Evolutionary conservation across 495 filamentous ascomycete genomes (phyloP).

Genomic region (Tirmania nivea): DNA sequence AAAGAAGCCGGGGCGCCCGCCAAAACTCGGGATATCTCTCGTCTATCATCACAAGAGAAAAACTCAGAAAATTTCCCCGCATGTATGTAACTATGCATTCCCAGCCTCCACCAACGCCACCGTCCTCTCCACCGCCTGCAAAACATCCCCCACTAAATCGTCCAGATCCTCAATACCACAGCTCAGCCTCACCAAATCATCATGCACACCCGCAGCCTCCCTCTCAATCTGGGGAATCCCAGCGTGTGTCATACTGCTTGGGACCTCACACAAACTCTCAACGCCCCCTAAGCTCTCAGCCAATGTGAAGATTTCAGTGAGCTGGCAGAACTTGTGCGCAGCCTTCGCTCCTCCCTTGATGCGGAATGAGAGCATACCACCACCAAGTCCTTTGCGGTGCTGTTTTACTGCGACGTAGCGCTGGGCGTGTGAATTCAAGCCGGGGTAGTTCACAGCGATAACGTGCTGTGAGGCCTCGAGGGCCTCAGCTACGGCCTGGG

Average conservation of each 20-base stretch:
- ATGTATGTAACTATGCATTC: too few species aligned
- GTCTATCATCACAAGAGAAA: too few species aligned
- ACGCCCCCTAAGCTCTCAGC: conserved; percentile 88
- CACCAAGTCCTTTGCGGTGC: conserved; percentile 84
- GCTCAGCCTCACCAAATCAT: conserved; percentile 86
- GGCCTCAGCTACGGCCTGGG: conserved; percentile 48
- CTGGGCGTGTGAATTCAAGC: conserved; percentile 66
- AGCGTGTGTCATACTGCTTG: conserved; percentile 85
- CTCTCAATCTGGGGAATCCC: conserved; percentile 79
- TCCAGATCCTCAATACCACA: conserved; percentile 82
- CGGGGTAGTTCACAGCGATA: conserved; percentile 83
- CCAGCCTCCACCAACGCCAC: neutral
- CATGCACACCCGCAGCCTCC: conserved; percentile 83
- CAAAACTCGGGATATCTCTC: too few species aligned
- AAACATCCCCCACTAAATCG: conserved; percentile 64
- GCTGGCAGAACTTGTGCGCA: conserved; percentile 79
- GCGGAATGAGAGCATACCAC: conserved; percentile 93
- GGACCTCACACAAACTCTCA: conserved; percentile 78
- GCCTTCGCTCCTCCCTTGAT: conserved; percentile 72
- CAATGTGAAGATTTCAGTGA: conserved; percentile 72
- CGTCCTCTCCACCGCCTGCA: conserved; percentile 14
- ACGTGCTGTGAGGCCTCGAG: conserved; percentile 67
- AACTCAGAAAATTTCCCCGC: too few species aligned
- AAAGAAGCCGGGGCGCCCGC: too few species aligned
- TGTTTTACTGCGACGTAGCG: conserved; percentile 67